phyloP scores from a whole-genome alignment of 257 asterid genomes.

The Haberlea rhodopensis region DNA sequence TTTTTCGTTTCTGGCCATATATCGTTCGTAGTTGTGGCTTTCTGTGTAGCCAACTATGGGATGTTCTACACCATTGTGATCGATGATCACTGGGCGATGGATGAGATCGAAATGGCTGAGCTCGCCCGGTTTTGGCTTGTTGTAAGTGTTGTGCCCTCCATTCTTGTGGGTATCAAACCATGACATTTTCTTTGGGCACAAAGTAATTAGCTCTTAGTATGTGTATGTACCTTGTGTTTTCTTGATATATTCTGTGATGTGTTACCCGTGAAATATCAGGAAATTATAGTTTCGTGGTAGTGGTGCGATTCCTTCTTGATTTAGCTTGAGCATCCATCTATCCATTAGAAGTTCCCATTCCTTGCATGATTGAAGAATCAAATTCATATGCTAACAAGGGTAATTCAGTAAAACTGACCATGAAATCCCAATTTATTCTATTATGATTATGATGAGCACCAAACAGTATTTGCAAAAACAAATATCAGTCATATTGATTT shows the following conservation, averaged over 20 bases:
- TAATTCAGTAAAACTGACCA: not conserved
- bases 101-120: not conserved
- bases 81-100: not conserved
- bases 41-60: constrained; percentile 18
- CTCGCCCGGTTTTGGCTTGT: not conserved
- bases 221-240: not conserved
- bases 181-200: constrained; percentile 21
- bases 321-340: constrained; percentile 11
- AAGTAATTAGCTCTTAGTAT: not conserved
- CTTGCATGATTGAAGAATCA: constrained; percentile 6
- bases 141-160: not conserved
- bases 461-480: too few species aligned
- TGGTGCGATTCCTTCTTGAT: constrained; percentile 15
- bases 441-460: too few species aligned
- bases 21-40: constrained; percentile 8
- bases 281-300: constrained; percentile 11
- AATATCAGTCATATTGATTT: too few species aligned
- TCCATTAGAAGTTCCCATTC: not conserved
- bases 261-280: not conserved
- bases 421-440: too few species aligned
- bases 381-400: too few species aligned
- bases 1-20: constrained; percentile 10
- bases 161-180: not conserved
- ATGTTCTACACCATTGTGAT: not conserved
- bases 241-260: not conserved